phyloP scores from a whole-genome alignment of 495 filamentous ascomycete genomes.

The Trichoderma gamsii region DNA sequence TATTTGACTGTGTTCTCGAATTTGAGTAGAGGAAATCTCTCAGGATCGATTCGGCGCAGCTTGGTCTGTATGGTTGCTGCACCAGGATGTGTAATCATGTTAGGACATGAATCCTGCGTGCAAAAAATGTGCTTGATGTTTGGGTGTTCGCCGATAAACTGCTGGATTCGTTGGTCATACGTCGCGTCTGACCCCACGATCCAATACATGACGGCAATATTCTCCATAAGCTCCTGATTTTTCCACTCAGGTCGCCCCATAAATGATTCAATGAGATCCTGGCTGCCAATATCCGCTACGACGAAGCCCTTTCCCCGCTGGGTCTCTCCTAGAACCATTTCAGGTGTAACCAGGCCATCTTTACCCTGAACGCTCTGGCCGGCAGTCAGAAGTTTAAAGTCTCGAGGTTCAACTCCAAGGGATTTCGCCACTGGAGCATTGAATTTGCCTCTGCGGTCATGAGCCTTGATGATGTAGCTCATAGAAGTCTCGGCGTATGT shows the following conservation, averaged over 20 bases:
- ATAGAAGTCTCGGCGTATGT: conserved; percentile 42
- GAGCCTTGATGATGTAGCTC: conserved; percentile 76
- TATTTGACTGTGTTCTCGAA: conserved; percentile 41
- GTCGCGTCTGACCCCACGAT: conserved; percentile 65
- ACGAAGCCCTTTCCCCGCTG: conserved; percentile 54
- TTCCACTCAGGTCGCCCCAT: conserved; percentile 69
- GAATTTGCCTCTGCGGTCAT: conserved; percentile 76
- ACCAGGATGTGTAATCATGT: conserved; percentile 62
- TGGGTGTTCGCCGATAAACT: conserved; percentile 60
- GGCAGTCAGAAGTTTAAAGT: conserved; percentile 45
- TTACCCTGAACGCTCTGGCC: conserved; percentile 48
- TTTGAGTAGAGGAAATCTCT: conserved; percentile 61
- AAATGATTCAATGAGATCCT: conserved; percentile 60
- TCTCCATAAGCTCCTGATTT: conserved; percentile 54
- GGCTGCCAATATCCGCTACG: conserved; percentile 68
- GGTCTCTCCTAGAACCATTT: conserved; percentile 42
- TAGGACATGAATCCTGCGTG: conserved; percentile 62
- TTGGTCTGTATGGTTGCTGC: conserved; percentile 56
- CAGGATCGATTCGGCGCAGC: conserved; percentile 60
- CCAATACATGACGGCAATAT: conserved; percentile 71
- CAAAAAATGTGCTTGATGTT: conserved; percentile 69
- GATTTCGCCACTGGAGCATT: conserved; percentile 52
- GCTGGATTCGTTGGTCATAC: conserved; percentile 50
- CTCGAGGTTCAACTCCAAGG: conserved; percentile 49
- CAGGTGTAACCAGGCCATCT: conserved; percentile 52